phyloP scores from a whole-genome alignment of 2,329 filamentous ascomycete species.

The Talaromyces pinophilus region DNA sequence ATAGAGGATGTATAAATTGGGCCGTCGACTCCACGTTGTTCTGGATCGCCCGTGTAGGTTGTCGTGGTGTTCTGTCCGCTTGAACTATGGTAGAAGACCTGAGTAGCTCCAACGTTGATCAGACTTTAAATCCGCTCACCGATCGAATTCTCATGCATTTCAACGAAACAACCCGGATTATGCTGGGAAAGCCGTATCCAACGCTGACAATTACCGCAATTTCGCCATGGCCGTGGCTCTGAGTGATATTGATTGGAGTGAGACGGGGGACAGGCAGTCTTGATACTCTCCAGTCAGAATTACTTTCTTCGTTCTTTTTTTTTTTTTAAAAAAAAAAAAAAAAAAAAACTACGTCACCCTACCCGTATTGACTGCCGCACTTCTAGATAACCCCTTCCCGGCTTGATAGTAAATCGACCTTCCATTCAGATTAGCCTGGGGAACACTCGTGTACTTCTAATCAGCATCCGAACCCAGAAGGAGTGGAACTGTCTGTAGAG shows the following conservation, averaged over 20 bases:
- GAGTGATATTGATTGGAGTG: neutral
- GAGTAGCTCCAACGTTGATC: constrained; percentile 13
- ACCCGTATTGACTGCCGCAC: constrained; percentile 6
- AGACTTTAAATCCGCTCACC: neutral
- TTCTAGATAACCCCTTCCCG: neutral
- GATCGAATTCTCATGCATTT: constrained; percentile 8
- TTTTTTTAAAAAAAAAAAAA: too few relatives aligned
- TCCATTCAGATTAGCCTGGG: constrained; percentile 7
- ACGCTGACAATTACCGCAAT: constrained; percentile 7
- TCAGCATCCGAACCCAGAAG: neutral
- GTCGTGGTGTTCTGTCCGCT: neutral
- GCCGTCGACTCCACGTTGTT: neutral
- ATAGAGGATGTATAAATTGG: constrained; percentile 1
- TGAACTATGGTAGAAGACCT: constrained; percentile 15
- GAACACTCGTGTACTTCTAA: constrained; percentile 5
- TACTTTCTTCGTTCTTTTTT: neutral
- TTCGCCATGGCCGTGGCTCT: constrained; percentile 1
- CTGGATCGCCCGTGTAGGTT: neutral
- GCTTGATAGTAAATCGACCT: neutral
- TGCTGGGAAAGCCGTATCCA: neutral
- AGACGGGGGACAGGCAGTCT: neutral
- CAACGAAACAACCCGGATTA: constrained; percentile 11
- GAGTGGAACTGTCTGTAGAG: neutral
- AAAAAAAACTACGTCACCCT: too few relatives aligned
- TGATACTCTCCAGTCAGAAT: constrained; percentile 3